A percentile compares a stretch with the other conserved stretches of the same genome.
Conservation (phyloP, 306 rosid species). For the Casuarina cunninghamiana region DNA sequence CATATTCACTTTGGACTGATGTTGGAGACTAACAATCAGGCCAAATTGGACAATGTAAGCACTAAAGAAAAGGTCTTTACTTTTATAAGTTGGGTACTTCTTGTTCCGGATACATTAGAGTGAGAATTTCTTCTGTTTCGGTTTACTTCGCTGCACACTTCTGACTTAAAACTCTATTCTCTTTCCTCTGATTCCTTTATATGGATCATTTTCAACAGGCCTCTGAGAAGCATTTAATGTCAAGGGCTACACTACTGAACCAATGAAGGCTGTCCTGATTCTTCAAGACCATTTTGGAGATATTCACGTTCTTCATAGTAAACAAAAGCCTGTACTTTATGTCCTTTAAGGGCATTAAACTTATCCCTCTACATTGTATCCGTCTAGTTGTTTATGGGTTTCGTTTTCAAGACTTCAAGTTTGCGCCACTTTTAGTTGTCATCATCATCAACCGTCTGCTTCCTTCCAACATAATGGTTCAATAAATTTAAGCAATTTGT, state of each 20-base stretch:
- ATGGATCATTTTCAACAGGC: constrained; percentile 39
- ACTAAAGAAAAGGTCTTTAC: background rate
- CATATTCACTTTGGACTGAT: constrained; percentile 94
- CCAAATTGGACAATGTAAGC: constrained; percentile 81
- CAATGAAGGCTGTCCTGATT: constrained; percentile 44
- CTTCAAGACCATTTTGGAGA: constrained; percentile 24
- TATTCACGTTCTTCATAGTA: constrained; percentile 35
- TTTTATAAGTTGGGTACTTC: too few species aligned
- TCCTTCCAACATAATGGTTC: constrained; percentile 13
- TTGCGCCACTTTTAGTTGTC: constrained; percentile 25
- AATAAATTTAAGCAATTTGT: constrained; percentile 10
- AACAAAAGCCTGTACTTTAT: constrained; percentile 34
- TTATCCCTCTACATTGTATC: constrained; percentile 28
- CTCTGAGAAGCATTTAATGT: constrained; percentile 66
- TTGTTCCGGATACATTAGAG: too few species aligned
- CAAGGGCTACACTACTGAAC: constrained; percentile 70
- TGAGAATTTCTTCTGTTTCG: too few species aligned
- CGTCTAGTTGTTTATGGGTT: constrained; percentile 32
- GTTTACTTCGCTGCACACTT: too few species aligned
- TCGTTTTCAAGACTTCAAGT: constrained; percentile 31
- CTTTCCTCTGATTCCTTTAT: background rate
- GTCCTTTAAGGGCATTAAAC: constrained; percentile 39
- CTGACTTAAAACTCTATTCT: background rate
- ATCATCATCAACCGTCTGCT: constrained; percentile 15
- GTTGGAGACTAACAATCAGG: constrained; percentile 84